phyloP scores from a whole-genome alignment of 2,329 filamentous ascomycete species.

The Aspergillus arachidicola region DNA sequence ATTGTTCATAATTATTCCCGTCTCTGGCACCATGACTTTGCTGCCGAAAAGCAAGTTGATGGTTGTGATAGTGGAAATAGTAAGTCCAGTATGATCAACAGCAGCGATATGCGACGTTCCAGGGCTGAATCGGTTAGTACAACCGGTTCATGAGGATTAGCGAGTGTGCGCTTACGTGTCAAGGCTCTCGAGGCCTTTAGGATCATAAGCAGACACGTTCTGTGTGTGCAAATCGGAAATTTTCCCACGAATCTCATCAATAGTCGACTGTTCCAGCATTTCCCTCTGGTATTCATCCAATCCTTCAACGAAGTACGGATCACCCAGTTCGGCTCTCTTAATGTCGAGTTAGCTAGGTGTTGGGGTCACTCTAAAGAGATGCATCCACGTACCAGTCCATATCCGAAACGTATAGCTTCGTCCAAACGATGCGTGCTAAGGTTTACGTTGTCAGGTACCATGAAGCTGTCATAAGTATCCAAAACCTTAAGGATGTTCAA shows the following conservation, averaged over 20 bases:
- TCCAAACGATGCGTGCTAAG: conserved; percentile 79
- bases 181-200: conserved; percentile 64
- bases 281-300: conserved; percentile 64
- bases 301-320: conserved; percentile 72
- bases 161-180: conserved; percentile 53
- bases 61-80: conserved; percentile 81
- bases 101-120: conserved; percentile 61
- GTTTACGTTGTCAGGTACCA: conserved; percentile 58
- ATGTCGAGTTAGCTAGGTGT: conserved; percentile 13
- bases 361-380: neutral
- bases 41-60: conserved; percentile 86
- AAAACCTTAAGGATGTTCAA: conserved; percentile 80
- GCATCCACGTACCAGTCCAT: conserved; percentile 57
- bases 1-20: conserved; percentile 76
- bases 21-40: conserved; percentile 74
- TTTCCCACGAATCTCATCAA: conserved; percentile 60
- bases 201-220: conserved; percentile 74
- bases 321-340: conserved; percentile 75
- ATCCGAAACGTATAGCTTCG: conserved; percentile 88
- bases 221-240: conserved; percentile 75
- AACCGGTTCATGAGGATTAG: neutral
- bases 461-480: conserved; percentile 71
- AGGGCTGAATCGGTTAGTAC: conserved; percentile 32
- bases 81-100: conserved; percentile 72
- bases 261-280: conserved; percentile 67